Conservation (phyloP, 108 stramenopile genomes). For the Mediolabrus comicus region DNA sequence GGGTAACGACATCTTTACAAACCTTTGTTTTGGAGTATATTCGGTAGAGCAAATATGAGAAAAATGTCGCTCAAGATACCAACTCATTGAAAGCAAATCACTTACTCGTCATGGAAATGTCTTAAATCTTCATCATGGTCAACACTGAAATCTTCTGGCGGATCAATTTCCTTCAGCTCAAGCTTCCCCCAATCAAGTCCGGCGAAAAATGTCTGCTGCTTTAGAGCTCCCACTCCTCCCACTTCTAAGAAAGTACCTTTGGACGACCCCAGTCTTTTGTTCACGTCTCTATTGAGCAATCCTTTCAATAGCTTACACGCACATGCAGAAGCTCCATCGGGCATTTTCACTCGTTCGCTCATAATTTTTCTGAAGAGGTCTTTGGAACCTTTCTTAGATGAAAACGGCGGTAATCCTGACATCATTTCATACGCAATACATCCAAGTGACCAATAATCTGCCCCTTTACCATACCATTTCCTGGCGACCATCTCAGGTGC, state of each 20-base stretch:
- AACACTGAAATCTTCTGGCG: slow-evolving; percentile 71
- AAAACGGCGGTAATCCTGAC: slow-evolving; percentile 92
- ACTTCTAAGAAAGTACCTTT: slow-evolving; percentile 96
- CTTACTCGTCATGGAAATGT: slow-evolving; percentile 87
- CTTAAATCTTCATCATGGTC: slow-evolving; percentile 75
- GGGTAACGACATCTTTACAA: slow-evolving; percentile 78
- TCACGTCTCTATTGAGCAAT: slow-evolving; percentile 87
- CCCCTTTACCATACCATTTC: slow-evolving; percentile 95
- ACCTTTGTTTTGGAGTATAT: too few species aligned
- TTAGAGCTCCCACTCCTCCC: slow-evolving; percentile 94
- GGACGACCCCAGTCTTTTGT: slow-evolving; percentile 87
- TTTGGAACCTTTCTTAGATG: slow-evolving; percentile 76
- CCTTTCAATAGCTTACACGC: slow-evolving; percentile 91
- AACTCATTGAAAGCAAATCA: background rate
- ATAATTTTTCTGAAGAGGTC: slow-evolving; percentile 96
- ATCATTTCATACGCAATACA: slow-evolving; percentile 97
- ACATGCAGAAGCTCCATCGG: slow-evolving; percentile 69
- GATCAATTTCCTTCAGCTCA: slow-evolving; percentile 68
- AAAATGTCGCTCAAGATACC: too few species aligned
- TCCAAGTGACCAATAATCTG: slow-evolving; percentile 97
- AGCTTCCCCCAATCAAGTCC: slow-evolving; percentile 92
- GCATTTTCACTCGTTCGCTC: slow-evolving; percentile 91
- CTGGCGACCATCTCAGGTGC: slow-evolving; percentile 93
- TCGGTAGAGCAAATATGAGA: too few species aligned
- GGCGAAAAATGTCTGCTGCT: slow-evolving; percentile 84